Conservation (phyloP, 805 yeast species). For the Wickerhamiella allomyrinae region DNA sequence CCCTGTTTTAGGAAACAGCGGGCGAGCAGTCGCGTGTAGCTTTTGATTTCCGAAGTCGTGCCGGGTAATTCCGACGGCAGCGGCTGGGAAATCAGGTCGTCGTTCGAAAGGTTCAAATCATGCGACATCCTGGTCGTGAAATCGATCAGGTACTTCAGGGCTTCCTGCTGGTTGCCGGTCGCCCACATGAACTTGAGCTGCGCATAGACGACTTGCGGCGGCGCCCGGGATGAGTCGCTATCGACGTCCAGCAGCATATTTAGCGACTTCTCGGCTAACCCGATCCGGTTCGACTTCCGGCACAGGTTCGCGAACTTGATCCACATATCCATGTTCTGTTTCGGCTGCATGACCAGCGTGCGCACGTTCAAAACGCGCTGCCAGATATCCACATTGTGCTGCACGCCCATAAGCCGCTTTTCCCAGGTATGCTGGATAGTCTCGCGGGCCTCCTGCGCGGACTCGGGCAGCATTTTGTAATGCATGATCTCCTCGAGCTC, state of each 20-base stretch:
- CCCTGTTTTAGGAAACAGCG: conserved; percentile 95
- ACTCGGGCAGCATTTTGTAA: conserved; percentile 73
- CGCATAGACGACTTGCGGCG: conserved; percentile 95
- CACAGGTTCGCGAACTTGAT: conserved; percentile 94
- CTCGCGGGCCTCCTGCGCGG: conserved; percentile 55
- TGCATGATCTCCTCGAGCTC: conserved; percentile 89
- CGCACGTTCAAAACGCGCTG: conserved; percentile 87
- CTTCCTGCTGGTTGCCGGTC: conserved; percentile 75
- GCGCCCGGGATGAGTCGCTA: conserved; percentile 50
- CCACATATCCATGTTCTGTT: conserved; percentile 96
- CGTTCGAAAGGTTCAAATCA: conserved; percentile 64
- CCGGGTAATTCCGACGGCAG: conserved; percentile 59
- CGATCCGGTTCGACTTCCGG: conserved; percentile 83
- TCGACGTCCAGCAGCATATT: conserved; percentile 37
- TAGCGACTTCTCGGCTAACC: conserved; percentile 83
- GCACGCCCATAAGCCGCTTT: conserved; percentile 81
- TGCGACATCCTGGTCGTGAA: conserved; percentile 84
- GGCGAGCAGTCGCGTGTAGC: conserved; percentile 72
- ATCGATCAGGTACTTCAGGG: conserved; percentile 69
- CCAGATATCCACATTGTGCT: conserved; percentile 97
- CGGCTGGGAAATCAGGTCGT: conserved; percentile 76
- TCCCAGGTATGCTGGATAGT: conserved; percentile 88
- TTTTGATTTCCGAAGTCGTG: conserved; percentile 54
- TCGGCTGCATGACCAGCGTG: conserved; percentile 84
- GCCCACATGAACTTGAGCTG: conserved; percentile 97